These are phyloP conservation scores for Sugiyamaella paludigena DNA, from an alignment of 1,139 yeast genomes.

Conservation along the genomic window DNA sequence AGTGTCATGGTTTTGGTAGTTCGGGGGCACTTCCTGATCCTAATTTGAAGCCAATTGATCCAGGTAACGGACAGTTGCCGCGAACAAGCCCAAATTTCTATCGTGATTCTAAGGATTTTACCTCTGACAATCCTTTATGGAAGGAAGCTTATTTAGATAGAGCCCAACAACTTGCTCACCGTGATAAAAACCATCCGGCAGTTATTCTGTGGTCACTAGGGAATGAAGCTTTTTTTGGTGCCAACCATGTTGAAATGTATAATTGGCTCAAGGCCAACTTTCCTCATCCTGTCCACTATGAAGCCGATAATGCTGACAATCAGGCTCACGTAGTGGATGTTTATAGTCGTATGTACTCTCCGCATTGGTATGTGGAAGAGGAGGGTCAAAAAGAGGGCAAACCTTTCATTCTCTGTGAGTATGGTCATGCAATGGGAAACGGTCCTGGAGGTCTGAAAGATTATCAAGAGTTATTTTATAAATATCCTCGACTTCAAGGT, in stretches of 20 bases:
- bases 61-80: slow-evolving; percentile 2
- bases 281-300: slow-evolving; percentile 39
- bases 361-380: slow-evolving; percentile 29
- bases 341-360: slow-evolving; percentile 39
- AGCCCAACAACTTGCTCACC: slow-evolving; percentile 34
- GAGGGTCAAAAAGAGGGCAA: slow-evolving; percentile 29
- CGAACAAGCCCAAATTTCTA: slow-evolving; percentile 20
- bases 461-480: slow-evolving; percentile 37
- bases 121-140: slow-evolving; percentile 39
- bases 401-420: slow-evolving; percentile 41
- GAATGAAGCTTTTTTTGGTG: slow-evolving; percentile 40
- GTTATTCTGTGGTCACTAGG: slow-evolving; percentile 43
- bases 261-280: slow-evolving; percentile 31
- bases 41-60: slow-evolving; percentile 1
- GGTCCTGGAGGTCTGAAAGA: slow-evolving; percentile 41
- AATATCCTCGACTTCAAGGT: slow-evolving; percentile 36
- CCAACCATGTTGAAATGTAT: slow-evolving; percentile 38
- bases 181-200: slow-evolving; percentile 40
- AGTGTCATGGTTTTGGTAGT: slow-evolving; percentile 38
- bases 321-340: slow-evolving; percentile 36
- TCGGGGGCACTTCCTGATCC: slow-evolving; percentile 11
- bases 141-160: slow-evolving; percentile 39
- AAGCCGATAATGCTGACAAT: slow-evolving; percentile 29
- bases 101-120: slow-evolving; percentile 23
- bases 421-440: slow-evolving; percentile 43